phyloP scores from a whole-genome alignment of 257 asterid genomes.

The Fraxinus cuspidata region DNA sequence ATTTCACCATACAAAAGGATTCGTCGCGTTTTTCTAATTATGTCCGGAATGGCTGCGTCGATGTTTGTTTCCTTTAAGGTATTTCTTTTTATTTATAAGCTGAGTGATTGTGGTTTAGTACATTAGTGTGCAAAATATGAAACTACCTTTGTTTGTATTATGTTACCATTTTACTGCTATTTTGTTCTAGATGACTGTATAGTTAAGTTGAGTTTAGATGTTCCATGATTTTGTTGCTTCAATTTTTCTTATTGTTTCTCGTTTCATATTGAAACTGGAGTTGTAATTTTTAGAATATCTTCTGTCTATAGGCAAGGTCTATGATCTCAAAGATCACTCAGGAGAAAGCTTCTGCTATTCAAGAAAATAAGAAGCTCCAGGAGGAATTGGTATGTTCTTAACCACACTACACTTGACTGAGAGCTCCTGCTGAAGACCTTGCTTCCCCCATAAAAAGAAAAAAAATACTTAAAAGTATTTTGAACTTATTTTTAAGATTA shows the following conservation, averaged over 20 bases:
- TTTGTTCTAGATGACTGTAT: conserved; percentile 2
- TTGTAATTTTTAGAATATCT: conserved; percentile 15
- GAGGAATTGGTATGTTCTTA: conserved; percentile 64
- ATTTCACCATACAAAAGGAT: not conserved
- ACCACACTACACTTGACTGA: conserved; percentile 12
- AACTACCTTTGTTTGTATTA: not conserved
- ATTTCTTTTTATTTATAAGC: not conserved
- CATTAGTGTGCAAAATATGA: not conserved
- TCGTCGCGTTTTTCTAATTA: not conserved
- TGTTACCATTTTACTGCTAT: not conserved
- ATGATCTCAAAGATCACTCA: conserved; percentile 58
- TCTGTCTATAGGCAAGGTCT: conserved; percentile 48
- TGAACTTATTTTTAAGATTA: too few species aligned
- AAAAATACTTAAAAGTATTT: too few species aligned
- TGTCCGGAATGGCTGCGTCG: not conserved
- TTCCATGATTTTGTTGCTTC: not conserved
- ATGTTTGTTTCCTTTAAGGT: not conserved
- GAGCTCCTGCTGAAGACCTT: not conserved
- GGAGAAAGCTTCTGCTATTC: conserved; percentile 60
- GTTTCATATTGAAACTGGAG: conserved; percentile 2
- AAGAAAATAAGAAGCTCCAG: conserved; percentile 61
- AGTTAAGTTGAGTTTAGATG: not conserved
- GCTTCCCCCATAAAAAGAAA: not conserved
- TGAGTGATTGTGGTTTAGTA: not conserved
- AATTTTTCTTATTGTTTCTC: not conserved